These are phyloP conservation scores for Aspergillus sp. DNA, from an alignment of 2,329 filamentous ascomycete species.

Conservation along the genomic window DNA sequence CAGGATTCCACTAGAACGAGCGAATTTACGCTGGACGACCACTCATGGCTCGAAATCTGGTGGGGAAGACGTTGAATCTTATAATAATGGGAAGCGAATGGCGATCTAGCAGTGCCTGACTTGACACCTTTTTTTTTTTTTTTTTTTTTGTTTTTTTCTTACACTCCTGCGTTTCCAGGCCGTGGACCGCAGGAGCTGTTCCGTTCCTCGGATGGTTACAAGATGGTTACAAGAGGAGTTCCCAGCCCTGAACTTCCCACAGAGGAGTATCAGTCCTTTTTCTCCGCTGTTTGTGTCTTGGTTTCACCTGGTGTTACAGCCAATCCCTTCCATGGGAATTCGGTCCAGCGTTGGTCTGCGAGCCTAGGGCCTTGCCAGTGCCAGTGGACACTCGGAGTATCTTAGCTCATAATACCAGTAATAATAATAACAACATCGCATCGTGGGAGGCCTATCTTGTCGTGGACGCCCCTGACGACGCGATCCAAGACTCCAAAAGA, in stretches of 20 bases:
- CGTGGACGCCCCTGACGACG: not conserved
- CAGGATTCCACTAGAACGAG: constrained; percentile 20
- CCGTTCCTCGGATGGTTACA: not conserved
- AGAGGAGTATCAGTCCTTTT: not conserved
- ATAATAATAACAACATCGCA: not conserved
- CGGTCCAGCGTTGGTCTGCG: not conserved
- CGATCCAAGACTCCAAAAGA: constrained; percentile 12
- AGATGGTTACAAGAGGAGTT: not conserved
- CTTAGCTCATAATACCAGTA: not conserved
- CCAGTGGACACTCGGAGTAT: not conserved
- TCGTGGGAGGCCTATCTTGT: not conserved
- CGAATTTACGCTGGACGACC: constrained; percentile 8
- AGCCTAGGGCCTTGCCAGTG: not conserved
- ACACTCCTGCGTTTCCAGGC: not conserved
- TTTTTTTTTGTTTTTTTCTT: not conserved
- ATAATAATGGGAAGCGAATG: constrained; percentile 24
- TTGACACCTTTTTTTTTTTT: constrained; percentile 9
- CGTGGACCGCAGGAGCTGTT: not conserved
- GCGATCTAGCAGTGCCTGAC: constrained; percentile 26
- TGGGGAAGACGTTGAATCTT: constrained; percentile 24
- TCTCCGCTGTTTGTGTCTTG: not conserved
- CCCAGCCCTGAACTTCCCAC: not conserved
- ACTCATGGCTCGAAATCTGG: constrained; percentile 10
- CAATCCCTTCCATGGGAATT: not conserved
- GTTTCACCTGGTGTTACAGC: not conserved